A percentile compares a stretch with the other conserved stretches of the same genome.
Conservation (phyloP, 306 rosid genomes). For the Elaeagnus macrophylla region DNA sequence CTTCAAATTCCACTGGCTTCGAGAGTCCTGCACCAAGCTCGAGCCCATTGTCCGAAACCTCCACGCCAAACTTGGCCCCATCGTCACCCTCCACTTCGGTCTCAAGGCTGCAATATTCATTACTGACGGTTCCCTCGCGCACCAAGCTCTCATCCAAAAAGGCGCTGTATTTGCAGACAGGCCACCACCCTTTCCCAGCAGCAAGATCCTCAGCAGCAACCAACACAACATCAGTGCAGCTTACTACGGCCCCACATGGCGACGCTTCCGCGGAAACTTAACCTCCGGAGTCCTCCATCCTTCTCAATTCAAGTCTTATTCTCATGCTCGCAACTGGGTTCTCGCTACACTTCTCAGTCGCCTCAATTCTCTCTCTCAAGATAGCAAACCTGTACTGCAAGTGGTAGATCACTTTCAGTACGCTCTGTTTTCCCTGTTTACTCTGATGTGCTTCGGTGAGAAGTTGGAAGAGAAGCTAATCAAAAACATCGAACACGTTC, state of each 20-base stretch:
- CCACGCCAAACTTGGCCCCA: slow-evolving; percentile 17
- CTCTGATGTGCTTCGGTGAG: slow-evolving; percentile 24
- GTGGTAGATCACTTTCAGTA: slow-evolving; percentile 14
- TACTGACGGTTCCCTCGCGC: slow-evolving; percentile 15
- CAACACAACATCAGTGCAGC: slow-evolving; percentile 20
- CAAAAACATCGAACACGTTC: slow-evolving; percentile 12
- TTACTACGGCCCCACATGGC: slow-evolving; percentile 22
- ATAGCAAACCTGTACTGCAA: neutral
- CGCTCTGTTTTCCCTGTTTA: slow-evolving; percentile 19
- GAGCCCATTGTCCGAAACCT: slow-evolving; percentile 18
- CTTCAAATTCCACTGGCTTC: neutral
- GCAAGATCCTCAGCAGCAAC: neutral
- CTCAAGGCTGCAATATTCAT: slow-evolving; percentile 14
- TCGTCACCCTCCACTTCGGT: slow-evolving; percentile 22
- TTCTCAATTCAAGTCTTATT: slow-evolving; percentile 13
- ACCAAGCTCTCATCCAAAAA: slow-evolving; percentile 18
- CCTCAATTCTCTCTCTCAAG: neutral
- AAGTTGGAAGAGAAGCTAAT: slow-evolving; percentile 9
- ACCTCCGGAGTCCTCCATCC: slow-evolving; percentile 20
- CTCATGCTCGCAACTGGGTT: slow-evolving; percentile 17
- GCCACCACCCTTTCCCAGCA: neutral
- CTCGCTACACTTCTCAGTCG: slow-evolving; percentile 14
- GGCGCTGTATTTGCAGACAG: slow-evolving; percentile 27
- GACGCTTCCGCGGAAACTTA: slow-evolving; percentile 31
- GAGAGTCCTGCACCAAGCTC: slow-evolving; percentile 5